Base-by-base conservation (phyloP, 176 grass and related monocot genomes). In the Areca catechu region DNA sequence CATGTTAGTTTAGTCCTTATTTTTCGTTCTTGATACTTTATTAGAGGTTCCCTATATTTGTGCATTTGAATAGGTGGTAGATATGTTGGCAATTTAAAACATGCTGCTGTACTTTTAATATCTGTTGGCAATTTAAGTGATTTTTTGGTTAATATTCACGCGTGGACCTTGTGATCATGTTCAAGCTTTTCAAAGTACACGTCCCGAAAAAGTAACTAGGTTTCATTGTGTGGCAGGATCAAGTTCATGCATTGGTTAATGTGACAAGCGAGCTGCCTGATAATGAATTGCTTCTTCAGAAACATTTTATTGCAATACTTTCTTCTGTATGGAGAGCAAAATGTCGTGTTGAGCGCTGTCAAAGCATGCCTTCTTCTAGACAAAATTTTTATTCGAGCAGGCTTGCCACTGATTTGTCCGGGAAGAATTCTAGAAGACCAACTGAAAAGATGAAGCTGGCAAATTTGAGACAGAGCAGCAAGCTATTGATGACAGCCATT, bases 311-410 rank as follows among this genome's bases (percentile, higher is more conserved):
- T 72, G 88, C 81, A 24, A 60, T 98, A 62, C 76, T 98, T 82
- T 92, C 93, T 16, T 92, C 93, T 73, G 93, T 92, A 19, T 98
- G 93, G 93, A 85, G 93, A 86, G 86, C 76, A 52, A 92, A 83
- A 67, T 89, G 66, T 70, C 30, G 48, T 20, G 30, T 20, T 56
- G 72, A 85, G 37, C 7, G 49, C 27, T 20, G 17, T 65, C 29
- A 14, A 25, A 19, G 15, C 51, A 27, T 30, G 15, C 4, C 24
- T 3, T 72, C 47, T 78, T 61, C 57, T 68, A 1, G 2, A 84
- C 71, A n/a, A 62, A 20, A 4, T 68, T 21, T 68, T 50, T 59
- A 27, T 63, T 83, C 75, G 66, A 72, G 34, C 37, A 27, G 74
- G 60, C 62, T 75, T 34, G 27, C 7, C 24, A 30, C 57, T 4